Base-by-base conservation (phyloP, 352 stramenopile genomes). In the Poterioochromonas sp. region DNA sequence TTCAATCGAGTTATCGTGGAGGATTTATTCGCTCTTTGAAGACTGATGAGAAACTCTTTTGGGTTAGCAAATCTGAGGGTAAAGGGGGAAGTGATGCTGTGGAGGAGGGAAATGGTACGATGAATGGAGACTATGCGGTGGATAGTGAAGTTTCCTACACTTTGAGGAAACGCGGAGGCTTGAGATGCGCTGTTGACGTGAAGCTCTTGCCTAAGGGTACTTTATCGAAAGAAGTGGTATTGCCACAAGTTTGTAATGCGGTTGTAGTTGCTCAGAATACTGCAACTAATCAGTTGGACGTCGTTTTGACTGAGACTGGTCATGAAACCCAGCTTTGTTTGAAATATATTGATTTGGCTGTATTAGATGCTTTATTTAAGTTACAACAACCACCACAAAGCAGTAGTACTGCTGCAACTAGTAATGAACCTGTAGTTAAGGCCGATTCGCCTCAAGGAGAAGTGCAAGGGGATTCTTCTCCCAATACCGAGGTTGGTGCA, bases 11-110 rank as follows among this genome's bases (percentile, higher is more conserved):
- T 44, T 34, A 35, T 15, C 11, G 22, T 8, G 5, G 51, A 35
- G 65, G 65, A 32, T 74, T 37, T 39, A 54, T 74, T 51, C 65
- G 65, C 0, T 74, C 2, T 58, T 32, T 74, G 0, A 3, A 3
- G 53, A 39, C 5, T 18, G 26, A 54, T 51, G 65, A 74, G n/a
- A 74, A 74, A 39, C n/a, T 74, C 1, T 54, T 74, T 35, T 74
- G 65, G 65, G 37, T 35, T 5, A 58, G 11, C 35, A 54, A 2
- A 26, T 3, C 34, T 37, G 15, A 26, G 37, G 40, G 2, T 34
- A 39, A 74, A 22, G 40, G 11, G 3, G 34, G 5, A 18, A 37
- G 8, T 22, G 1, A 1, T 8, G n/a, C 35, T 18, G 37, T 8
- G 35, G 1, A 58, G 41, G 3, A 51, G 32, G 65, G 65, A n/a